Conservation (phyloP, 257 asterid genomes). For the Primulina tabacum region DNA sequence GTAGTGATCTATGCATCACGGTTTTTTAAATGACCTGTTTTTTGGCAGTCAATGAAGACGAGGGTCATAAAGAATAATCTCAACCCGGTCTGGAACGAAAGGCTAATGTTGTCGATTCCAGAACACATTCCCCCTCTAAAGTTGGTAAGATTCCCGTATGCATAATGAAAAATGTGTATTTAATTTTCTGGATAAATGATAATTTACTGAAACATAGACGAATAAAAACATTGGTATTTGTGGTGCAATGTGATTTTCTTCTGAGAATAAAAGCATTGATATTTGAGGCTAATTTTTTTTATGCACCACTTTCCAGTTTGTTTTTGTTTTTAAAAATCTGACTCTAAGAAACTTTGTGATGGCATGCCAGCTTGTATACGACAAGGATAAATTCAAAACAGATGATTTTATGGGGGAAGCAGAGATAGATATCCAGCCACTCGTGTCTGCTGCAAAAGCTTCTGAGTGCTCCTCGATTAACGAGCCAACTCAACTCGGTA, state of each 20-base stretch:
- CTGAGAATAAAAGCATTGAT: not conserved
- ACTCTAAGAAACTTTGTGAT: slow-evolving; percentile 7
- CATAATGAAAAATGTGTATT: not conserved
- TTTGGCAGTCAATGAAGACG: slow-evolving; percentile 80
- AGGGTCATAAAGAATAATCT: slow-evolving; percentile 79
- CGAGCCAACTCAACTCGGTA: slow-evolving; percentile 45
- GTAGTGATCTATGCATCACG: not conserved
- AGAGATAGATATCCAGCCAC: slow-evolving; percentile 73
- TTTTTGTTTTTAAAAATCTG: not conserved
- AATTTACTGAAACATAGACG: too few species aligned
- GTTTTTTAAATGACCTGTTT: not conserved
- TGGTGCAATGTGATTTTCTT: not conserved
- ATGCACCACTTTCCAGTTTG: not conserved
- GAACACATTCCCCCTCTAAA: slow-evolving; percentile 74
- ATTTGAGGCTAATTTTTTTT: too few species aligned
- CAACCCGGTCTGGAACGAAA: slow-evolving; percentile 92
- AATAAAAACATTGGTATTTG: not conserved
- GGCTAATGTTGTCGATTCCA: slow-evolving; percentile 91
- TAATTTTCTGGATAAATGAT: not conserved
- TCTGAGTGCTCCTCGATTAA: slow-evolving; percentile 38
- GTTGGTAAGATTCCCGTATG: slow-evolving; percentile 47
- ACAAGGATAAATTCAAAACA: slow-evolving; percentile 77
- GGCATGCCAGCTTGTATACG: slow-evolving; percentile 65
- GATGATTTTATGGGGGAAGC: slow-evolving; percentile 97
- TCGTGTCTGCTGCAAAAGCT: slow-evolving; percentile 76